Evolutionary conservation across 2,329 filamentous ascomycete species (phyloP).

Genomic region (Botrytis fabae): DNA sequence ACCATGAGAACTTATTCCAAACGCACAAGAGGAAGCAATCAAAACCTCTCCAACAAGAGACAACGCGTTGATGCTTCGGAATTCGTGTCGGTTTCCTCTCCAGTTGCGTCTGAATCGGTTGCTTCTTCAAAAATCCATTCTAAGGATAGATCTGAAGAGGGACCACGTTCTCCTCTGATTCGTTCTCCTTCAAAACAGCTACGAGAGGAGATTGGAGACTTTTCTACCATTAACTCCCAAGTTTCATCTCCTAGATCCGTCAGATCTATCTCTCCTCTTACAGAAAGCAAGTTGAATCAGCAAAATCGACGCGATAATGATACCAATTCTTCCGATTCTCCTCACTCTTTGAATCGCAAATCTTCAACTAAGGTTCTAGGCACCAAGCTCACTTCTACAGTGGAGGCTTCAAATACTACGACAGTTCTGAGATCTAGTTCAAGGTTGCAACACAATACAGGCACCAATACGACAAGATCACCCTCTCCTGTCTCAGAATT

Average conservation of each 20-base stretch:
- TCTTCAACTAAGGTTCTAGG: background rate
- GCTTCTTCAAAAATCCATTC: background rate
- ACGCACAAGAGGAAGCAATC: conserved; percentile 17
- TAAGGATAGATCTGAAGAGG: background rate
- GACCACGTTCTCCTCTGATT: background rate
- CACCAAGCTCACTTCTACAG: background rate
- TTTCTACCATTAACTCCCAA: background rate
- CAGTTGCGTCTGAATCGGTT: background rate
- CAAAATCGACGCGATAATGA: conserved; percentile 18
- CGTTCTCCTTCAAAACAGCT: background rate
- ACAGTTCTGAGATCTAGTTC: background rate
- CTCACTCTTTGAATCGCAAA: background rate
- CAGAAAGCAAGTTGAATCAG: background rate
- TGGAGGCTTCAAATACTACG: background rate
- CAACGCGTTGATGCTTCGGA: conserved; percentile 27
- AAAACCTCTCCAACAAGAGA: conserved; percentile 22
- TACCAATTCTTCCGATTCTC: background rate
- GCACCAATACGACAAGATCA: too few species aligned
- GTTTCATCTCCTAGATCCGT: background rate
- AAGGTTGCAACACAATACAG: background rate
- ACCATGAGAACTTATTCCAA: conserved; percentile 24
- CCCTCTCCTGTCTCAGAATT: background rate
- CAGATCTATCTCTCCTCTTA: background rate
- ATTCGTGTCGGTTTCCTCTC: conserved; percentile 9
- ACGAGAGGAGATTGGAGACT: background rate